Evolutionary conservation across 1,139 yeast genomes (phyloP).

Genomic region (Taphrina deformans): DNA sequence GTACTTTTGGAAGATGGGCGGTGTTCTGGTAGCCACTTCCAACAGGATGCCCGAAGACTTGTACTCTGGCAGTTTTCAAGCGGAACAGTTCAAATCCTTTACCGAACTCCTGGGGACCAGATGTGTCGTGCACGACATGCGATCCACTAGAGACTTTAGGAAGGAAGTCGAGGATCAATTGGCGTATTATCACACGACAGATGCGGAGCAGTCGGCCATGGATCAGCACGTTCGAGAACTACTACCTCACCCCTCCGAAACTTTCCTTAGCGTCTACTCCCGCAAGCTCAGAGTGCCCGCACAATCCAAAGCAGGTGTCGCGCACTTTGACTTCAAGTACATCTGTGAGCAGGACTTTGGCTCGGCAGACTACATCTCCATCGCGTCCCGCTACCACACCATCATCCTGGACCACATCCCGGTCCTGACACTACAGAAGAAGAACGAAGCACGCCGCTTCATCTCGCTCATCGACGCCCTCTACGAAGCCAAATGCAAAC

Average conservation of each 20-base stretch:
- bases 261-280: conserved; percentile 53
- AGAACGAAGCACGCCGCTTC: conserved; percentile 85
- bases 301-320: conserved; percentile 49
- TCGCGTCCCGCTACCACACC: conserved; percentile 61
- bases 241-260: conserved; percentile 1
- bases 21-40: conserved; percentile 86
- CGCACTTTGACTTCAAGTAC: conserved; percentile 55
- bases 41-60: conserved; percentile 93
- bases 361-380: conserved; percentile 62
- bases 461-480: conserved; percentile 94
- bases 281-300: conserved; percentile 54
- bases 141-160: conserved; percentile 59
- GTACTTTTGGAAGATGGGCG: conserved; percentile 68
- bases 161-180: conserved; percentile 40
- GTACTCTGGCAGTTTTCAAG: conserved; percentile 88
- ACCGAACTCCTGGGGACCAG: conserved; percentile 67
- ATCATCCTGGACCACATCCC: conserved; percentile 72
- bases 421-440: conserved; percentile 67
- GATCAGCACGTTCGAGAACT: conserved; percentile 7
- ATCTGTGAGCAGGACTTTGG: conserved; percentile 63
- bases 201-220: not conserved
- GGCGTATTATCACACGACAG: conserved; percentile 18
- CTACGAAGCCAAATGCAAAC: conserved; percentile 80
- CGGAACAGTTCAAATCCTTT: conserved; percentile 88
- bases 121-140: conserved; percentile 65